Evolutionary conservation across 2,329 filamentous ascomycete species (phyloP), one percentile per base, ranked within the genome.

Genomic region (Fusarium incarnatum): DNA sequence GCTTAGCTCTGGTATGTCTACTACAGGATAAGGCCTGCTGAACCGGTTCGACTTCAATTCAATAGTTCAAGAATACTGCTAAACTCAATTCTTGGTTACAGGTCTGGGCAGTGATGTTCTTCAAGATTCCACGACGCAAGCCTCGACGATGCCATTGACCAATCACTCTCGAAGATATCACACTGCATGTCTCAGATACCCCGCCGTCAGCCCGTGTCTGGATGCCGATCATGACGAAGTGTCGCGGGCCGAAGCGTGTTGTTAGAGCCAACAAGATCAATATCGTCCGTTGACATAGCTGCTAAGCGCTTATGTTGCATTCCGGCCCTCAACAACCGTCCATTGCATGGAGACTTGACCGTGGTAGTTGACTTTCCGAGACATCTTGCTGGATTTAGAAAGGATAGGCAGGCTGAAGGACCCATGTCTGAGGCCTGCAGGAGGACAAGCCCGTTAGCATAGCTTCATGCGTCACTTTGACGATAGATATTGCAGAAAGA

Each of bases 181-280:
- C 37, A n/a, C 8, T 13, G 11, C 10, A 44, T 44, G 34, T 60
- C n/a, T 50, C 20, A 34, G 1, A 4, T 1, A 5, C 22, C 22
- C 27, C 42, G 10, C 10, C 15, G 11, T 15, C 22, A 59, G 15
- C 32, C 27, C 25, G 34, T 59, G 30, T 32, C 25, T 48, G 3
- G 1, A 52, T 27, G 48, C 18, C 8, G 48, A 15, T 11, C 12
- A 25, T 11, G 2, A 3, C 25, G 4, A n/a, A 42, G 10, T 15
- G 44, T 41, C 27, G 16, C 59, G 45, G 58, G 23, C 58, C 58
- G 58, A 60, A 60, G 58, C 58, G 58, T 16, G 47, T 30, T 15
- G 3, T 22, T 47, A 47, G 53, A 18, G 41, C 41, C 30, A 60
- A 59, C 8, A 16, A 8, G 18, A 16, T 40, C 15, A 18, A 15